A percentile compares a stretch with the other conserved stretches of the same genome.
phyloP scores from a whole-genome alignment of 352 stramenopile genomes.

The Globisporangium solare region DNA sequence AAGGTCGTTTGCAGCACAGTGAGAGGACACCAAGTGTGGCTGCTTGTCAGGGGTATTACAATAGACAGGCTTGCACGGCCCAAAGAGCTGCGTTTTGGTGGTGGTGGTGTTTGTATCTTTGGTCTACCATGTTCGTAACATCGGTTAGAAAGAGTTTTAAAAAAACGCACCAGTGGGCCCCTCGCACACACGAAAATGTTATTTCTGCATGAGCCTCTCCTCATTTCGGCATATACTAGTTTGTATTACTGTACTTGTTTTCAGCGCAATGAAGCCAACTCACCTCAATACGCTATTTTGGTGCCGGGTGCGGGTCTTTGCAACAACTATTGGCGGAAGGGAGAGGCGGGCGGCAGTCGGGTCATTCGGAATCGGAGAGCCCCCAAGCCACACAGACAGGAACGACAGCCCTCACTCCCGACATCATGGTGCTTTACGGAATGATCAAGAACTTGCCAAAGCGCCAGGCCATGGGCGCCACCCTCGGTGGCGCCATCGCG shows the following conservation, averaged over 20 bases:
- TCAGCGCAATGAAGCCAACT: not conserved
- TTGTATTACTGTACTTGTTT: not conserved
- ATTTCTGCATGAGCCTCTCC: not conserved
- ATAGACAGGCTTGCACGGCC: too few relatives aligned
- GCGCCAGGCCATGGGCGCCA: constrained; percentile 46
- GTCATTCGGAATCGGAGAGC: constrained; percentile 22
- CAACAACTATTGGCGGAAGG: constrained; percentile 28
- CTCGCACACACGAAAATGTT: not conserved
- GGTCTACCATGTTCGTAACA: not conserved
- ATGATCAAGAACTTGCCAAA: constrained; percentile 69
- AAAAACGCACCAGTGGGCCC: not conserved
- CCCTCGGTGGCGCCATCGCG: constrained; percentile 31
- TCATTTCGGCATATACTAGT: not conserved
- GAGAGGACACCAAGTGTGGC: too few relatives aligned
- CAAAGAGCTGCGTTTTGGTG: not conserved
- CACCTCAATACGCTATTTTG: constrained; percentile 1
- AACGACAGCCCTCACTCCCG: constrained; percentile 1
- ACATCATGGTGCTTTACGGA: constrained; percentile 51
- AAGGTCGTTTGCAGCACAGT: too few relatives aligned
- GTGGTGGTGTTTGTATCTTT: not conserved
- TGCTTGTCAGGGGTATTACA: too few relatives aligned
- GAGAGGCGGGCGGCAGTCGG: not conserved
- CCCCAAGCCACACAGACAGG: constrained; percentile 22
- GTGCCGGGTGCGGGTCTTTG: constrained; percentile 38
- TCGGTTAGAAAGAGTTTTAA: not conserved